A percentile compares a stretch with the other conserved stretches of the same genome.
Evolutionary conservation across 345 rosid species (phyloP).

Genomic region (Gossypium stocksii): DNA sequence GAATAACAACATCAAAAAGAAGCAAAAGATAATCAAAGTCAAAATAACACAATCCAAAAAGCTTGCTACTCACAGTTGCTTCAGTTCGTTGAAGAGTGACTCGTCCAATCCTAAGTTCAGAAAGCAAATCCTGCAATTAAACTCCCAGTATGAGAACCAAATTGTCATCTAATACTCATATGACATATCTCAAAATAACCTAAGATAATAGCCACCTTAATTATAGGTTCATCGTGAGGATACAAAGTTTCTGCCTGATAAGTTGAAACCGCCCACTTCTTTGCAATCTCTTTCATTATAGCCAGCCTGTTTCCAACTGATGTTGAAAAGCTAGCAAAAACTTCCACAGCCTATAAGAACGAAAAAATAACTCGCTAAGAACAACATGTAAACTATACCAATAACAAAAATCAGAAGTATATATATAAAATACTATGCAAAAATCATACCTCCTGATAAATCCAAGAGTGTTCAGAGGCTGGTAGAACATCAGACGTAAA

Average conservation of each 20-base stretch:
- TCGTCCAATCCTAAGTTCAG: conserved; percentile 65
- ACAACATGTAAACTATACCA: background rate
- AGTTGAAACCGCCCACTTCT: conserved; percentile 53
- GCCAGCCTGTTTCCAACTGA: conserved; percentile 45
- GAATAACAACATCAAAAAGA: conserved; percentile 23
- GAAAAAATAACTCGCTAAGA: conserved; percentile 10
- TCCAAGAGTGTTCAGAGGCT: conserved; percentile 39
- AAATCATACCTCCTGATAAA: conserved; percentile 70
- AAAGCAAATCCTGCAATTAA: conserved; percentile 48
- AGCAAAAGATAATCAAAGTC: conserved; percentile 15
- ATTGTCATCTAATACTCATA: background rate
- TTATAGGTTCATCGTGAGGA: conserved; percentile 56
- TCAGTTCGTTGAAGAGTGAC: conserved; percentile 50
- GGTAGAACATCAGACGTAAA: conserved; percentile 30
- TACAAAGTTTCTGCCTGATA: conserved; percentile 34
- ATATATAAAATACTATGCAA: background rate
- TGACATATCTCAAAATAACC: background rate
- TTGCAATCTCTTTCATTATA: conserved; percentile 54
- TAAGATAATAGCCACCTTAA: conserved; percentile 56
- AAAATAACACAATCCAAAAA: conserved; percentile 17
- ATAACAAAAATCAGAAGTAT: background rate
- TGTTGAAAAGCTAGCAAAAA: conserved; percentile 60
- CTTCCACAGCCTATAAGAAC: conserved; percentile 61
- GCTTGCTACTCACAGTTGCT: conserved; percentile 41
- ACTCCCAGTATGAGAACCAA: conserved; percentile 25